Conservation (phyloP, 139 green algal species). For the Spirogloea muscicola region DNA sequence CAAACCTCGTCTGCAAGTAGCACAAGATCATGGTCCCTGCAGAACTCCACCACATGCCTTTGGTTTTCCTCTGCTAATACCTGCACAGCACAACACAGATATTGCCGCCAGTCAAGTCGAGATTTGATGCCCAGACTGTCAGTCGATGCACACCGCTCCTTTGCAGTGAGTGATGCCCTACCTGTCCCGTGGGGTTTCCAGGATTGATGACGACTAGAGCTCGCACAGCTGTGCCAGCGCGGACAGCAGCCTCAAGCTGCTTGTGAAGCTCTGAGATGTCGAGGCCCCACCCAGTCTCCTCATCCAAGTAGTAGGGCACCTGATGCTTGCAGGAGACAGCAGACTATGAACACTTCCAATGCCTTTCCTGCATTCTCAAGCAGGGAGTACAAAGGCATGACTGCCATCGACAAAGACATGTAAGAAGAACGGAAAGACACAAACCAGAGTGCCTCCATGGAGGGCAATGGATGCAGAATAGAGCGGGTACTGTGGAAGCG, state of each 20-base stretch:
- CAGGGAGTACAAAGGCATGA: too few relatives aligned
- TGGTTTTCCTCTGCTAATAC: constrained; percentile 28
- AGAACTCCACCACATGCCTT: constrained; percentile 64
- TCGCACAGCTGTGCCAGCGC: constrained; percentile 62
- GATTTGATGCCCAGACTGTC: neutral
- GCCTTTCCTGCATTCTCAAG: too few relatives aligned
- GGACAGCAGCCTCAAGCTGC: constrained; percentile 50
- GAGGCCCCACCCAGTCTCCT: constrained; percentile 72
- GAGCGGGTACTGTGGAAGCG: constrained; percentile 87
- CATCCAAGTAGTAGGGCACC: constrained; percentile 84
- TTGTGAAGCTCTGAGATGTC: constrained; percentile 58
- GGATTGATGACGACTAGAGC: constrained; percentile 91
- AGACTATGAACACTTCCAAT: too few relatives aligned
- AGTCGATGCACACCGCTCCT: neutral
- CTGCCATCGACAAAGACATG: neutral
- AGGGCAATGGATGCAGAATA: constrained; percentile 81
- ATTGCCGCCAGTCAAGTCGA: neutral
- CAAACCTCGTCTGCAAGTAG: constrained; percentile 89
- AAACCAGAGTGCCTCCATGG: constrained; percentile 72
- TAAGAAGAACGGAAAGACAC: neutral
- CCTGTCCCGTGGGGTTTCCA: constrained; percentile 88
- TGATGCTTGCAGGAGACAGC: too few relatives aligned
- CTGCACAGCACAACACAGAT: constrained; percentile 5
- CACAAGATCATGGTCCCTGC: constrained; percentile 70
- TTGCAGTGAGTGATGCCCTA: constrained; percentile 11